phyloP scores from a whole-genome alignment of 768 basidiomycete genomes.

The Floccularia luteovirens region DNA sequence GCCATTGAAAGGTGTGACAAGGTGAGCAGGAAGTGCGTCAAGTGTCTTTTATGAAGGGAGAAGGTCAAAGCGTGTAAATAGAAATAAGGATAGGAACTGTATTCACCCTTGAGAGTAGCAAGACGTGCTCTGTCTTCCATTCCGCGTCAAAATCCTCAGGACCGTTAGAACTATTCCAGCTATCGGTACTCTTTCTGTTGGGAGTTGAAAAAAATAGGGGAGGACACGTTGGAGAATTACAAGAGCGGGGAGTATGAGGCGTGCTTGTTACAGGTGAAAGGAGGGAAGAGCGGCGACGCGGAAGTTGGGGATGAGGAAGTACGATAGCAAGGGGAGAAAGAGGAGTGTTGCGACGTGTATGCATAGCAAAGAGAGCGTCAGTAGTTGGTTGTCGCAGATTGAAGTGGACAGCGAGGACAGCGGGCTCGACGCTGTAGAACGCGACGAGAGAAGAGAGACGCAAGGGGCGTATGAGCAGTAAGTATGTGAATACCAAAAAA shows the following conservation, averaged over 20 bases:
- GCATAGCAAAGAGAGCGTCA: slow-evolving; percentile 32
- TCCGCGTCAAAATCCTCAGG: slow-evolving; percentile 58
- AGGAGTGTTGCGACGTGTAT: slow-evolving; percentile 42
- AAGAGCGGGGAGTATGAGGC: slow-evolving; percentile 55
- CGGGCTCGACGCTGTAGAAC: too few relatives aligned
- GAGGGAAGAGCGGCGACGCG: slow-evolving; percentile 40
- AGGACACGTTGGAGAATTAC: slow-evolving; percentile 45
- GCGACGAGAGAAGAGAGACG: slow-evolving; percentile 6
- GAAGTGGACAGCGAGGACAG: too few relatives aligned
- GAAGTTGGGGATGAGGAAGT: slow-evolving; percentile 51
- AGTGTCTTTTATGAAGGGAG: slow-evolving; percentile 46
- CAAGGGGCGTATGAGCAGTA: not conserved
- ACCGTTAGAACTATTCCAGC: slow-evolving; percentile 79
- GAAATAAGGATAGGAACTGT: slow-evolving; percentile 7
- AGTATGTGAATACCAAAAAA: too few relatives aligned
- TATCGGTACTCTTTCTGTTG: slow-evolving; percentile 71
- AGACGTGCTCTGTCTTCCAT: slow-evolving; percentile 70
- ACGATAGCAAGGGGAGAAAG: slow-evolving; percentile 54
- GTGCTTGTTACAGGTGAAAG: slow-evolving; percentile 37
- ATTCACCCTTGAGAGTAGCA: slow-evolving; percentile 59
- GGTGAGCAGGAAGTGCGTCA: slow-evolving; percentile 74
- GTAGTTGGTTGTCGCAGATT: too few relatives aligned
- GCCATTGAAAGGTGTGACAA: slow-evolving; percentile 85
- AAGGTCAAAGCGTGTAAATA: slow-evolving; percentile 6
- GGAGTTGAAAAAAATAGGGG: slow-evolving; percentile 38